Evolutionary conservation across 805 yeast genomes (phyloP).

Genomic region (Lipomyces yamadae): DNA sequence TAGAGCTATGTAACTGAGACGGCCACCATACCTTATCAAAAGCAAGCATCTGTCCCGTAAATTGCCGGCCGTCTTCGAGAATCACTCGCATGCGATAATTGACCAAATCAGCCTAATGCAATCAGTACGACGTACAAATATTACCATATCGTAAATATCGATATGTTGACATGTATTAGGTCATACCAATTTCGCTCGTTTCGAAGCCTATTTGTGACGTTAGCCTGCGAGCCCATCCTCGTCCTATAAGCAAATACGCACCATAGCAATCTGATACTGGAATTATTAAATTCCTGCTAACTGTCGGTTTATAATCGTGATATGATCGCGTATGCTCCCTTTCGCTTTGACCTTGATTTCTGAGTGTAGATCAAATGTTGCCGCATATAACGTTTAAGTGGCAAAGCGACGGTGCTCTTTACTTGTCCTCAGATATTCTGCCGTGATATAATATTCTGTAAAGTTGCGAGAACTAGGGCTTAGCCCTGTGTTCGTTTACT

Average conservation of each 20-base stretch:
- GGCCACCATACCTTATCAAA: conserved; percentile 65
- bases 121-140: background rate
- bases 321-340: background rate
- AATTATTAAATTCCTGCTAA: background rate
- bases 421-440: background rate
- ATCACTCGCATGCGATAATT: conserved; percentile 74
- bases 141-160: background rate
- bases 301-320: background rate
- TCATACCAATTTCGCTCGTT: conserved; percentile 40
- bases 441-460: background rate
- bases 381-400: background rate
- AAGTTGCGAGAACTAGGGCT: background rate
- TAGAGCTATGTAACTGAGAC: background rate
- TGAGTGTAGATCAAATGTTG: background rate
- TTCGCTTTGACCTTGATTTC: background rate
- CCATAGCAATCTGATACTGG: conserved; percentile 1
- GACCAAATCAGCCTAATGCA: conserved; percentile 61
- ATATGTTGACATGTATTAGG: background rate
- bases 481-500: background rate
- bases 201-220: conserved; percentile 33
- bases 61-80: conserved; percentile 75
- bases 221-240: background rate
- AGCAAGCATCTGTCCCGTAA: conserved; percentile 80
- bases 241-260: background rate
- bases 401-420: background rate